Conservation (phyloP, 2,329 filamentous ascomycete species). For the Colletotrichum gigasporum region DNA sequence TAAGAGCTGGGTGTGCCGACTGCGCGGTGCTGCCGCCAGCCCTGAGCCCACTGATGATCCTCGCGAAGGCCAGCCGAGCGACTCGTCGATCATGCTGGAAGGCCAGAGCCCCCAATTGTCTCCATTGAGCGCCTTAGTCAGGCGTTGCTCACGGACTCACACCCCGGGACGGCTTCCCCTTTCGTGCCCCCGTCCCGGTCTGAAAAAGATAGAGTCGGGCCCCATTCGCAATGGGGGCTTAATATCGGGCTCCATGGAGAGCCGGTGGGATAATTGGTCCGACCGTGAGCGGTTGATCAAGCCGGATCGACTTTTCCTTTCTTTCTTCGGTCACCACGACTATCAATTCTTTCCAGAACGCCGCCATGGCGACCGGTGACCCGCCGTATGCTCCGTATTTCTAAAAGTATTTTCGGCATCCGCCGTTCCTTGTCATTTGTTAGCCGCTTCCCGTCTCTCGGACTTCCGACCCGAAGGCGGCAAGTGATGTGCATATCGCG, state of each 20-base stretch:
- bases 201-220: background rate
- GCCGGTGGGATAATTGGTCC: background rate
- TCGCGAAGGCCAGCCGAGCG: too few relatives aligned
- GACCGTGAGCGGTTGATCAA: too few relatives aligned
- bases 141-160: background rate
- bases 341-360: too few relatives aligned
- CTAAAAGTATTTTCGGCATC: background rate
- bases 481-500: background rate
- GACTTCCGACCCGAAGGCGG: background rate
- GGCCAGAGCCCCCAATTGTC: too few relatives aligned
- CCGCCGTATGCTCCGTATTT: too few relatives aligned
- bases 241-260: slow-evolving; percentile 2
- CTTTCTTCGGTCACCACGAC: background rate
- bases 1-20: background rate
- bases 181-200: background rate
- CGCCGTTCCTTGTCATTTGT: background rate
- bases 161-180: background rate
- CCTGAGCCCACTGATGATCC: too few relatives aligned
- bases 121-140: background rate
- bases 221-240: background rate
- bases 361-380: too few relatives aligned
- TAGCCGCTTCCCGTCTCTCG: background rate
- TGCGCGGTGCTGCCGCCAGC: background rate
- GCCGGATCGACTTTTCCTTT: background rate
- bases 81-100: too few relatives aligned